Conservation (phyloP, 768 basidiomycete genomes). For the Thelephora ganbajun region DNA sequence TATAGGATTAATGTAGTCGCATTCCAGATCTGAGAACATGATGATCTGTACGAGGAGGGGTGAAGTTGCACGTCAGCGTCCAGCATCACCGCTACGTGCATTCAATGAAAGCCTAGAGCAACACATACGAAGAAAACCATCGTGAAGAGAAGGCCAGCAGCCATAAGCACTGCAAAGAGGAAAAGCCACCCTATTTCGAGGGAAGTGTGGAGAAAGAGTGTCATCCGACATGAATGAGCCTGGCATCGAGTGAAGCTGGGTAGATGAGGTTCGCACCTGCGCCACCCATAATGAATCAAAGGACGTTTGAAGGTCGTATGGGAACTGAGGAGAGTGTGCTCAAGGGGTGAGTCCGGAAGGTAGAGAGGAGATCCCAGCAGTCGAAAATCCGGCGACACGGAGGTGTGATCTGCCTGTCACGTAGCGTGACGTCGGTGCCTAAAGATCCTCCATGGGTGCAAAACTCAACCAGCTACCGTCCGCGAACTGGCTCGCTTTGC, state of each 20-base stretch:
- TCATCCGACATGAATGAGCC: not conserved
- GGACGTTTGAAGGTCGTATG: conserved; percentile 1
- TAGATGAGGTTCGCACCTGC: conserved; percentile 4
- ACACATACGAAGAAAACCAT: conserved; percentile 96
- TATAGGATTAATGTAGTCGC: conserved; percentile 99
- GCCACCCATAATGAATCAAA: conserved; percentile 3
- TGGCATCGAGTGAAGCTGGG: too few relatives aligned
- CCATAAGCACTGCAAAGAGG: conserved; percentile 90
- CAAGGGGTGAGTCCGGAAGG: not conserved
- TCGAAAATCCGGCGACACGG: not conserved
- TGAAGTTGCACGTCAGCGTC: not conserved
- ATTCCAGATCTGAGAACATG: conserved; percentile 99
- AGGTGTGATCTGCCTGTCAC: not conserved
- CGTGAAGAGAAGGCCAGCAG: conserved; percentile 90
- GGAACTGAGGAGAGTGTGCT: not conserved
- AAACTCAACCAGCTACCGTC: conserved; percentile 20
- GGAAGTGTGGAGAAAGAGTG: not conserved
- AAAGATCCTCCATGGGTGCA: not conserved
- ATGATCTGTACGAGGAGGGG: conserved; percentile 59
- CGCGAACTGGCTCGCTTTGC: conserved; percentile 45
- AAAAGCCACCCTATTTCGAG: conserved; percentile 75
- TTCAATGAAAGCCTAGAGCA: not conserved
- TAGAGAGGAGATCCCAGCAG: not conserved
- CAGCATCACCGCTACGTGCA: not conserved
- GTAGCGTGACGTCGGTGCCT: not conserved